Base-by-base conservation (phyloP, 768 basidiomycete species). In the Hygrophorus russula region DNA sequence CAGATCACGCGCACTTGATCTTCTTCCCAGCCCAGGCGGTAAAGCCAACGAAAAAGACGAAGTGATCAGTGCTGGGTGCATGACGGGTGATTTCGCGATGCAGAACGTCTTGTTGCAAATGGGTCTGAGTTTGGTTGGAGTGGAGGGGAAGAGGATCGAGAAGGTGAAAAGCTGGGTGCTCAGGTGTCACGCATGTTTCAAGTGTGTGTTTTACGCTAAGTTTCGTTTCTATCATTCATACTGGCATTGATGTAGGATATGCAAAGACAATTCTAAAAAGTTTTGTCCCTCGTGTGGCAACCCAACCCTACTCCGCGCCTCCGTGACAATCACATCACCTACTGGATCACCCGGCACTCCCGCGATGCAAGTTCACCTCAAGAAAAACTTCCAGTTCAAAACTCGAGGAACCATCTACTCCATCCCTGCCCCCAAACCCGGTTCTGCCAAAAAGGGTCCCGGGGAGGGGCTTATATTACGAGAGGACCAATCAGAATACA, bases 31-130 rank as follows among this genome's bases (percentile, higher is more conserved):
- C 15, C 61, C 63, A n/a, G 62, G 57, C 13, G 51, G 52, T 9
- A 65, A 66, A 51, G 54, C 67, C 45, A 61, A 59, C 39, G 56
- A 55, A 47, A 56, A 53, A 53, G 59, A 68, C 13, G 64, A 68
- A 36, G 31, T 51, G 0, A 53, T 94, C 36, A 70, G 69, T 41
- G 78, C 76, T 4, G 96, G 92, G 13, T 96, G 93, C 58, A 91
- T 98, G 86, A 98, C 96, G 7, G 88, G 88, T 15, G 96, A 99
- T 73, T 98, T 92, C 60, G 96, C 96, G 13, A 96, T 99, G 81
- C 96, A 99, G 63, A 99, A 99, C 55, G 89, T 98, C 15, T 63
- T 94, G 49, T 62, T 99, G 40, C 93, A 96, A 60, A 92, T 98
- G 86, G 86, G 86, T 0, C 63, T 99, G 49, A 85, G 82, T 48